Evolutionary conservation across 2,329 filamentous ascomycete genomes (phyloP), one percentile per base, ranked within the genome.

Genomic region (Chaetomium strumarium): DNA sequence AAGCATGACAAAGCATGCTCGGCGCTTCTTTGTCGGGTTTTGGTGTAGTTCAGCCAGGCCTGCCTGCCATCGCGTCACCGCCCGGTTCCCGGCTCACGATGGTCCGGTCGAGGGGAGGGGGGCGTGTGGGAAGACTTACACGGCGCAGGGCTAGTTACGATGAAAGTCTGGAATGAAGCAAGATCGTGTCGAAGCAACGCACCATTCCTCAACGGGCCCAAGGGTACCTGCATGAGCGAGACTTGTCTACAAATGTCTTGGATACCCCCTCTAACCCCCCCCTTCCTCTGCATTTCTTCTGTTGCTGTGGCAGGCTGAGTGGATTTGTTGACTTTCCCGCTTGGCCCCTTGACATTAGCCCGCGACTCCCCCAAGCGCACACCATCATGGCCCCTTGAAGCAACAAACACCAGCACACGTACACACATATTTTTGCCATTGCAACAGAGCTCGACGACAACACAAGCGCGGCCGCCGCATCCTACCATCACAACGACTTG

Each of bases 171-270:
- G 55, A 57, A 57, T 57, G 55, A n/a, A n/a, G n/a, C 36, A 29
- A 45, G 46, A 52, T 52, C 44, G 47, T 41, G 38, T 50, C 36
- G 34, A 46, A 36, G 47, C 47, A 51, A 51, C 54, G 34, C 41
- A 37, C 41, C 55, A 57, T 57, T 57, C 55, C 52, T 48, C 42
- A 42, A 43, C 43, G 31, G 51, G 29, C 5, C 46, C 37, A 47
- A 46, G 52, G 52, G 52, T 46, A 39, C 43, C 31, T 50, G 47
- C 45, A 45, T 46, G 31, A 17, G 50, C 37, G 52, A 49, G 49
- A 42, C 46, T 30, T 48, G 52, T 46, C 49, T 61, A 60, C 60
- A 62, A 55, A 61, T 62, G 57, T 61, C 58, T 58, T 46, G 58
- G 44, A 56, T 30, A 42, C 43, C 46, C 44, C 37, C 57, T 43